Evolutionary conservation across 169 alveolate species (phyloP).

Genomic region (Besnoitia besnoiti): DNA sequence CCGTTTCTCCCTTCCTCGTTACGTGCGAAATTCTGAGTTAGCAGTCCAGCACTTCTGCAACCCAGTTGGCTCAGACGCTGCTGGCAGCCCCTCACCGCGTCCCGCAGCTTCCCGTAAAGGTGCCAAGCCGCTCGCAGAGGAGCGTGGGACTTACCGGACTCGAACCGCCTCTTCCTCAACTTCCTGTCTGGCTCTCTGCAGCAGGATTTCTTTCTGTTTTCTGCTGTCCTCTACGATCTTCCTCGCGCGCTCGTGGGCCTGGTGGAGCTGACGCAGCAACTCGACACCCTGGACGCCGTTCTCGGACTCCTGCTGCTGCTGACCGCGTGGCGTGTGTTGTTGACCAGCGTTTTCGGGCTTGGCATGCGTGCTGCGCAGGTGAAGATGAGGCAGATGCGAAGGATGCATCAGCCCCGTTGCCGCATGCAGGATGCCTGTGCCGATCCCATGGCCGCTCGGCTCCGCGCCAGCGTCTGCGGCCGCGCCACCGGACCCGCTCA

Average conservation of each 20-base stretch:
- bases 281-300: background rate
- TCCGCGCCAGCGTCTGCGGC: background rate
- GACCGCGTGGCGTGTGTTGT: background rate
- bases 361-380: no score
- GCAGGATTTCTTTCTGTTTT: background rate
- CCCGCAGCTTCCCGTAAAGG: no score
- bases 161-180: conserved; percentile 1
- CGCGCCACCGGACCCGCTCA: background rate
- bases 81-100: no score
- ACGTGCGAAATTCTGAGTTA: no score
- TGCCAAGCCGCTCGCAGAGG: no score
- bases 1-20: no score
- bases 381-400: background rate
- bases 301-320: background rate
- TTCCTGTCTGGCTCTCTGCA: background rate
- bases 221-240: background rate
- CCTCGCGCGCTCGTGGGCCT: conserved; percentile 18
- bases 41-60: no score
- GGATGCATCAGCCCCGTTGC: background rate
- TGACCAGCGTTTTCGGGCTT: background rate
- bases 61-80: no score
- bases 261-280: conserved; percentile 22
- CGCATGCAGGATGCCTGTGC: background rate
- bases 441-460: background rate
- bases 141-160: background rate